Base-by-base conservation (phyloP, 768 basidiomycete genomes). In the Leccinum incarnatum region DNA sequence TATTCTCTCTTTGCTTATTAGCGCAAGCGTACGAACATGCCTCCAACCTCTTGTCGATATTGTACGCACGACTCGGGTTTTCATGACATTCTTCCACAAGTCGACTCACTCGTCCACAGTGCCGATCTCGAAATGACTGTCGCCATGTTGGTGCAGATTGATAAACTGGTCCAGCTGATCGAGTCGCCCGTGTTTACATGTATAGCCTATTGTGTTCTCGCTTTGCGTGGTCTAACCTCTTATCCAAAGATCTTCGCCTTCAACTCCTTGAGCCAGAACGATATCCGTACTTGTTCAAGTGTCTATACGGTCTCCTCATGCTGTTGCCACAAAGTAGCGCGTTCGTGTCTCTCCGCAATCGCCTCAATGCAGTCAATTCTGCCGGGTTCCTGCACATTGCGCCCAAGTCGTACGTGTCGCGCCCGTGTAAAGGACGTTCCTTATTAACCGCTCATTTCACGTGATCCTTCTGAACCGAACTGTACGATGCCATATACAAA, bases 1-100 rank as follows among this genome's bases (percentile, higher is more conserved):
- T 94, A 1, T 97, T 99, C 70, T 94, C 97, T 1, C 81, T 99
- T 6, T 99, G 97, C 72, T 80, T 99, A 29, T 80, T 99, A 25
- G 97, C 97, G 5, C 97, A 99, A 72, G 96, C 97, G 3, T 99
- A 99, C 65, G 97, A 99, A 72, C 97, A 99, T 73, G 97, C 96
- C 1, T 96, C 94, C 21, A 98, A 95, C 72, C 81, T 99, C 4
- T 79, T 99, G 17, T 88, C 93, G 61, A 98, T 97, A 59, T 98
- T 99, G 96, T 95, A 70, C 59, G 87, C 11, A 72, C 21, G 23
- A 15, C 23, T 21, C 34, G 4, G 3, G 9, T 17, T 2, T 53
- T 46, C 7, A 21, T 48, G 7, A 4, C 40, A 10, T 34, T 10
- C 10, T 21, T 12, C 17, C 50, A 14, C 12, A 21, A 53, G 32